Base-by-base conservation (phyloP, 2,329 filamentous ascomycete genomes). In the Aspergillus melleus region DNA sequence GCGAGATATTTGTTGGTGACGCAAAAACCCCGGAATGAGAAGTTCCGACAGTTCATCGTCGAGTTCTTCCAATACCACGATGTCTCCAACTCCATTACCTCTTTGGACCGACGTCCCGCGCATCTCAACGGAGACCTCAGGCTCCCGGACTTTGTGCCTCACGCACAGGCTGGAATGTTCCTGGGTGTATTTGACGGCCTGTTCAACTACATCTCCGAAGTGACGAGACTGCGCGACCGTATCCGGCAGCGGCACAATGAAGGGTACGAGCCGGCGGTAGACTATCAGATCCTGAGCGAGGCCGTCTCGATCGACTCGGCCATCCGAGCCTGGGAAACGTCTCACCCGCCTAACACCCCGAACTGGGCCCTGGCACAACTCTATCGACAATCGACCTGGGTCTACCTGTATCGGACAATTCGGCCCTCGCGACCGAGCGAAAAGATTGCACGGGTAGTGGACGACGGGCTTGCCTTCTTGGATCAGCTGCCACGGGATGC, bases 1-100 rank as follows among this genome's bases (percentile, higher is more conserved):
- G 93, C 93, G 64, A 86, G 90, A 66, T 84, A 84, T 58, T 83
- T 96, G 59, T 86, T 94, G n/a, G 81, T 79, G 58, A 80, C 75
- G 11, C 80, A 83, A 57, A 87, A 70, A 80, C 89, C 55, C 70
- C 85, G 70, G 79, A 92, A 82, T 76, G 79, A 87, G 20, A 85
- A 87, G 22, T 92, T 95, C 70, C 88, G 88, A 63, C 88, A 90
- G 54, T 87, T 88, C 66, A 85, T 88, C 59, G 80, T 86, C 61
- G 86, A 88, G 72, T 94, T 96, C 76, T 94, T 96, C 74, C 89
- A 92, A 72, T 96, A 95, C 68, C 91, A 95, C 73, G 84, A 85
- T 69, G 82, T 86, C 47, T 83, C 82, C 20, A 85, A 83, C 63
- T 80, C 83, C 16, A 79, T 87, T 55, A 87, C 85, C 6, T 82